Evolutionary conservation across 192 early-diverging fungal species (phyloP).

Genomic region (Umbelopsis isabellina): DNA sequence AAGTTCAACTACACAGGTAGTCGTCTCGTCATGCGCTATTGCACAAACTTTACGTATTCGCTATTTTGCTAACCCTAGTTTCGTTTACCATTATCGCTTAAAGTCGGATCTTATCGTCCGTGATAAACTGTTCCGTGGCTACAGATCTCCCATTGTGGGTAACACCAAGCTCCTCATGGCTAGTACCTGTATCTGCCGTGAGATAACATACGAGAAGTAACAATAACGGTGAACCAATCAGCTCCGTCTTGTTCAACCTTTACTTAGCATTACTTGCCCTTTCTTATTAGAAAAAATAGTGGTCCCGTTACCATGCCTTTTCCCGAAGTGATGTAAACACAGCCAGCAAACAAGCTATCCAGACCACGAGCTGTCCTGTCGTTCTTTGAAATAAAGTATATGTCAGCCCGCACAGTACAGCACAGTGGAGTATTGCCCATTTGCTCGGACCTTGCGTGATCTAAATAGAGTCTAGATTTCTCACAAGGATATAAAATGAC

Average conservation of each 20-base stretch:
- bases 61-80: neutral
- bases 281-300: too few species aligned
- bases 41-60: too few species aligned
- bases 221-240: neutral
- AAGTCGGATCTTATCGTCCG: too few species aligned
- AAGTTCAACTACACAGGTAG: too few species aligned
- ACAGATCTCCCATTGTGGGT: neutral
- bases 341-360: too few species aligned
- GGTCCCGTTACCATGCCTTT: too few species aligned
- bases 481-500: neutral
- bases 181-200: neutral
- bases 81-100: neutral
- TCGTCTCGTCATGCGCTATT: too few species aligned
- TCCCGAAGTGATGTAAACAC: too few species aligned
- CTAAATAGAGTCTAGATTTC: slow-evolving; percentile 6
- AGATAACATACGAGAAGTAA: neutral
- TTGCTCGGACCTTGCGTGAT: neutral
- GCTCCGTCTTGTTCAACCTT: neutral
- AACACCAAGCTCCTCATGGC: slow-evolving; percentile 6
- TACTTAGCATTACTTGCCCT: neutral
- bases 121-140: neutral
- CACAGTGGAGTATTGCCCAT: too few species aligned
- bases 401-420: too few species aligned
- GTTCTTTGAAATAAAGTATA: too few species aligned
- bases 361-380: too few species aligned